These are phyloP conservation scores for Plasmodium blacklocki DNA, from an alignment of 169 alveolate genomes.

Conservation along the genomic window DNA sequence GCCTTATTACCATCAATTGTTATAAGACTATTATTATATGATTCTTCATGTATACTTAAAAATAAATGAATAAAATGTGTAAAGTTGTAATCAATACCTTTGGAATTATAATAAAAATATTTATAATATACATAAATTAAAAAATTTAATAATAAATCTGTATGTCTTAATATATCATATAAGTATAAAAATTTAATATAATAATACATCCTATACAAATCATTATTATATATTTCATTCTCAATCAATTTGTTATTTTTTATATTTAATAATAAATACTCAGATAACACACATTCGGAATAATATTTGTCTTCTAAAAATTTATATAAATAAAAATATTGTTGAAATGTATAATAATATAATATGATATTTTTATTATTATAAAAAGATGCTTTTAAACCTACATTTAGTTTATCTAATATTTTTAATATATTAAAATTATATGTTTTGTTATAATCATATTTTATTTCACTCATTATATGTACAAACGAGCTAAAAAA, in stretches of 20 bases:
- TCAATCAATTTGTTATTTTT: constrained; percentile 15
- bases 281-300: constrained; percentile 56
- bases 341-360: constrained; percentile 62
- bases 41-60: constrained; percentile 65
- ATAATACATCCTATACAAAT: constrained; percentile 30
- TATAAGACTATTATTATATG: constrained; percentile 29
- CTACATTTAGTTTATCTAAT: constrained; percentile 69
- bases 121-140: constrained; percentile 68
- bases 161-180: constrained; percentile 28
- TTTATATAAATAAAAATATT: constrained; percentile 56
- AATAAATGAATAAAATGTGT: constrained; percentile 57
- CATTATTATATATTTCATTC: constrained; percentile 23
- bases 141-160: constrained; percentile 45
- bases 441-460: constrained; percentile 51
- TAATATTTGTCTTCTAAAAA: constrained; percentile 57
- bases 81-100: constrained; percentile 19
- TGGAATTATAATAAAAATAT: constrained; percentile 57
- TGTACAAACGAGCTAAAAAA: constrained; percentile 36
- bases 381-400: constrained; percentile 70
- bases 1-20: constrained; percentile 7
- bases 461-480: constrained; percentile 61
- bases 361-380: constrained; percentile 57
- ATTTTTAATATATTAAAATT: constrained; percentile 56
- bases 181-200: constrained; percentile 62
- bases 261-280: constrained; percentile 40